phyloP scores from a whole-genome alignment of 768 basidiomycete species.

The Leccinum rimulosum region DNA sequence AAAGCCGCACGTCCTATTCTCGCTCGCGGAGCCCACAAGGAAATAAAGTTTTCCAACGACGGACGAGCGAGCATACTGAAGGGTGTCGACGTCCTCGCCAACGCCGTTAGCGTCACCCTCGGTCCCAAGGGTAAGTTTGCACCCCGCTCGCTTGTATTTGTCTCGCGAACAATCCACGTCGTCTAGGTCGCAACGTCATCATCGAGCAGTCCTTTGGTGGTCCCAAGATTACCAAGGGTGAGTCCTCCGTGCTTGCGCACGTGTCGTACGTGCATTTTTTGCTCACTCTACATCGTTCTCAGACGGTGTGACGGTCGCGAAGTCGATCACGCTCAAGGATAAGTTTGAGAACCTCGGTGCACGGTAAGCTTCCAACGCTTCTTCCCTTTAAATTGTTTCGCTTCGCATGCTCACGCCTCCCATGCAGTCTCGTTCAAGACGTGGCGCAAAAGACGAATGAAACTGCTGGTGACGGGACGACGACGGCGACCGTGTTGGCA shows the following conservation, averaged over 20 bases:
- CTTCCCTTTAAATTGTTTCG: background rate
- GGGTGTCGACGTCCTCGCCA: conserved; percentile 95
- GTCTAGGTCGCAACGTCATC: conserved; percentile 90
- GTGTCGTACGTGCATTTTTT: background rate
- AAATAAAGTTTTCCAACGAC: conserved; percentile 95
- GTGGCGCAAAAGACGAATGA: conserved; percentile 98
- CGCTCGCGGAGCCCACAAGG: conserved; percentile 86
- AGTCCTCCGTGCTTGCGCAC: conserved; percentile 14
- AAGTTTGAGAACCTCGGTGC: conserved; percentile 99
- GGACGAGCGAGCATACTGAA: conserved; percentile 91
- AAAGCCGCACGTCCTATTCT: conserved; percentile 53
- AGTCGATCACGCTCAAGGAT: conserved; percentile 91
- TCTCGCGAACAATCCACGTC: conserved; percentile 14
- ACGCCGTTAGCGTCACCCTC: conserved; percentile 94
- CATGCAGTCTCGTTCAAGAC: conserved; percentile 80
- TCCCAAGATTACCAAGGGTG: conserved; percentile 95
- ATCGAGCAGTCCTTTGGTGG: conserved; percentile 91
- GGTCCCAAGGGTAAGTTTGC: conserved; percentile 83
- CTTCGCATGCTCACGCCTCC: conserved; percentile 6
- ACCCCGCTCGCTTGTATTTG: background rate
- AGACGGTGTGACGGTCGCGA: conserved; percentile 99
- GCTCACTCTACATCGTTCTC: conserved; percentile 1
- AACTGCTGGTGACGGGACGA: conserved; percentile 95
- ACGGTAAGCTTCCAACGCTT: conserved; percentile 54
- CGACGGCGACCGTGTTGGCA: conserved; percentile 95